Evolutionary conservation across 768 basidiomycete genomes (phyloP).

Genomic region (Xanthoconium purpureum): DNA sequence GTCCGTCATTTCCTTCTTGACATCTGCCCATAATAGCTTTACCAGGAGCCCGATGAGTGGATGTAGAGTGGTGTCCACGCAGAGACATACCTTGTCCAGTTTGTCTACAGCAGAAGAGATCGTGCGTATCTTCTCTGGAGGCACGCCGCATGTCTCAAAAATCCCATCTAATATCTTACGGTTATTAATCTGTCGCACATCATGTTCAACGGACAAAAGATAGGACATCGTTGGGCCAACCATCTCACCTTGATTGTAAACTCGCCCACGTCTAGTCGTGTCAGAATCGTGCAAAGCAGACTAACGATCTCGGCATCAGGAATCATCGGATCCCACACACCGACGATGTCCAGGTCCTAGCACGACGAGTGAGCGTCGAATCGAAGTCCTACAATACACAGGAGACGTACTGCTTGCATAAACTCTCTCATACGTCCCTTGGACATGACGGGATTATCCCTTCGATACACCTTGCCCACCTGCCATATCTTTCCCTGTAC

Average conservation of each 20-base stretch:
- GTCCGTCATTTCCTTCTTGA: constrained; percentile 93
- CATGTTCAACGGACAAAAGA: background rate
- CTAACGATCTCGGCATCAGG: constrained; percentile 91
- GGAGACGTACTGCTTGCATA: constrained; percentile 76
- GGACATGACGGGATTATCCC: constrained; percentile 95
- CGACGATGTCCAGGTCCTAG: constrained; percentile 94
- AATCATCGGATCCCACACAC: constrained; percentile 93
- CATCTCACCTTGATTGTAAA: constrained; percentile 84
- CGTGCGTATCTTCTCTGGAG: constrained; percentile 79
- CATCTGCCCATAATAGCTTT: constrained; percentile 80
- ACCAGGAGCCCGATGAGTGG: background rate
- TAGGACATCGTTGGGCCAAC: background rate
- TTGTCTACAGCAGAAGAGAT: constrained; percentile 99
- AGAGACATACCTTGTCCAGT: constrained; percentile 77
- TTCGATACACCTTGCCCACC: constrained; percentile 96
- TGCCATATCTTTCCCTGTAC: constrained; percentile 88
- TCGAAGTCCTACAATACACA: background rate
- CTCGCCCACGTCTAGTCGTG: constrained; percentile 85
- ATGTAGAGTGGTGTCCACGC: background rate
- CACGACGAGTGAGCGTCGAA: background rate
- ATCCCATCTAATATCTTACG: constrained; percentile 96
- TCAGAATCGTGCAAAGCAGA: constrained; percentile 76
- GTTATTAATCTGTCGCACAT: constrained; percentile 74
- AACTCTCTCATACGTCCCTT: constrained; percentile 99
- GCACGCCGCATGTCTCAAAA: constrained; percentile 95